Base-by-base conservation (phyloP, 495 filamentous ascomycete genomes). In the Niebla homalea region DNA sequence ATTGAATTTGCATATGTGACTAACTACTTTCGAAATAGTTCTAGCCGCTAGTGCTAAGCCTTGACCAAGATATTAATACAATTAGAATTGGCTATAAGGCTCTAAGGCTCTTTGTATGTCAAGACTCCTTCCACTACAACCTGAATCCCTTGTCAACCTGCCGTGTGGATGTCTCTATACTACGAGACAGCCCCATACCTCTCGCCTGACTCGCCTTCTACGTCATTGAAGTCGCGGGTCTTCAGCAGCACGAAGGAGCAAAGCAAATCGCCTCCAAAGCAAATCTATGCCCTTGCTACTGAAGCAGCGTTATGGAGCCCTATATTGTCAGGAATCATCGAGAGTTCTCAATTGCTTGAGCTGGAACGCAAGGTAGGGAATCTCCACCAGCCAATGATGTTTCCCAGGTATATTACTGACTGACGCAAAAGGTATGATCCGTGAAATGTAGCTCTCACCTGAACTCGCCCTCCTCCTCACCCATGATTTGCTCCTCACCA, bases 301-400 rank as follows among this genome's bases (percentile, higher is more conserved):
- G 89, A 96, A 61, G 80, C 87, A 2, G 77, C 84, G 40, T 95
- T 94, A 82, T 94, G 93, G 87, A 87, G 87, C 52, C 61, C 73
- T 19, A 71, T 95, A 3, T 67, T 98, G 14, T 85, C 87, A 46
- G 87, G 93, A 51, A 82, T 96, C 3, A 79, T 98, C 60, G 86
- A 90, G 46, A 75, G 72, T 32, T 73, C 87, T 3, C 79, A 78
- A 20, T 67, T 94, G 5, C 67, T 93, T 14, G 69, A 71, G 10
- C 54, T 79, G 0, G 92, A 98, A 67, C 83, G 76, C 42, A 95
- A 95, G 79, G 89, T 94, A 65, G 49, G 62, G n/a, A n/a, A n/a
- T n/a, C 56, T 11, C 18, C 21, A 2, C 4, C 19, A 21, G 6
- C 21, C 8, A 19, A 5, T 41, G 2, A 2, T 18, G 39, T 18